Evolutionary conservation across 345 rosid genomes (phyloP).

Genomic region (Diplotaxis tenuifolia): DNA sequence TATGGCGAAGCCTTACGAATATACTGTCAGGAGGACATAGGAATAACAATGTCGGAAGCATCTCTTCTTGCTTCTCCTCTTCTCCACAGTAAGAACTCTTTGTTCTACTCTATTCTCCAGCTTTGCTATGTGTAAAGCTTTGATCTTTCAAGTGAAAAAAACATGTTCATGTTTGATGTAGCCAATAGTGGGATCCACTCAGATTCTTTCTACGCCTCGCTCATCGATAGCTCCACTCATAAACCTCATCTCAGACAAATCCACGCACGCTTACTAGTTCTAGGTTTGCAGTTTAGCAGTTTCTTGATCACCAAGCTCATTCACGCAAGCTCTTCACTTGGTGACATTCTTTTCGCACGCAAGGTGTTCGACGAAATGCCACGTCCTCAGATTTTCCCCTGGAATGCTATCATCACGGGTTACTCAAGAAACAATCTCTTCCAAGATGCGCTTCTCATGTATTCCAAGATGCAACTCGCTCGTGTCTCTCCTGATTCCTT

Average conservation of each 20-base stretch:
- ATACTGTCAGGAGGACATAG: neutral
- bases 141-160: neutral
- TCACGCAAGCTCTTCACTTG: constrained; percentile 27
- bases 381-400: constrained; percentile 50
- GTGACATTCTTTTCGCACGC: constrained; percentile 52
- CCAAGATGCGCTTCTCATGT: constrained; percentile 47
- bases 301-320: constrained; percentile 56
- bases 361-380: constrained; percentile 59
- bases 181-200: constrained; percentile 35
- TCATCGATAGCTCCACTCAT: constrained; percentile 45
- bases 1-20: constrained; percentile 2
- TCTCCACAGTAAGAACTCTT: constrained; percentile 25
- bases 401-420: constrained; percentile 63
- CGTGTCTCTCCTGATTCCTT: constrained; percentile 55
- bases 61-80: constrained; percentile 32
- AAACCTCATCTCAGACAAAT: constrained; percentile 46
- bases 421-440: constrained; percentile 47
- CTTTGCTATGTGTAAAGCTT: neutral
- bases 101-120: constrained; percentile 3
- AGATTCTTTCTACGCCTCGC: constrained; percentile 42
- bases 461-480: constrained; percentile 47
- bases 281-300: constrained; percentile 43
- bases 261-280: constrained; percentile 46
- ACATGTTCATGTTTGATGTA: constrained; percentile 9
- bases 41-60: constrained; percentile 29